These are phyloP conservation scores for Chalaropsis ovoidea DNA, from an alignment of 2,329 filamentous ascomycete species.

Conservation along the genomic window DNA sequence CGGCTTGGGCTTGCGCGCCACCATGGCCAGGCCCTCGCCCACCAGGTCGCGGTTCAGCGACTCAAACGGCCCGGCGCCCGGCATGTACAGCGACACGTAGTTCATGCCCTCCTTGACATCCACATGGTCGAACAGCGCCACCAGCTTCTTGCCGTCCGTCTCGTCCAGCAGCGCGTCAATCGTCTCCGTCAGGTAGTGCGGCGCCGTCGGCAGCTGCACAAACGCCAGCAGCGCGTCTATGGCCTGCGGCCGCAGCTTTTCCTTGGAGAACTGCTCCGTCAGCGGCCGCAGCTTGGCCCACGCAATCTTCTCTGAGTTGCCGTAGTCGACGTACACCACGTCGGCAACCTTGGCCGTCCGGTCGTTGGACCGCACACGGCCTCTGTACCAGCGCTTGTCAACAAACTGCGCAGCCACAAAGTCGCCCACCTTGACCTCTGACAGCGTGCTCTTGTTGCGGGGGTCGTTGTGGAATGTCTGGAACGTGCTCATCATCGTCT, in stretches of 20 bases:
- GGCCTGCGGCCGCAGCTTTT: constrained; percentile 80
- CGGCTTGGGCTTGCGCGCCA: constrained; percentile 78
- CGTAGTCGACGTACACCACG: constrained; percentile 91
- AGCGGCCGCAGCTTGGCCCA: constrained; percentile 80
- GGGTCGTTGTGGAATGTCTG: constrained; percentile 73
- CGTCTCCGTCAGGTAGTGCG: constrained; percentile 76
- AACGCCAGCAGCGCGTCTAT: constrained; percentile 79
- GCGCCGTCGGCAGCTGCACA: constrained; percentile 71
- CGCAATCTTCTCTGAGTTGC: constrained; percentile 79
- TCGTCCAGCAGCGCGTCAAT: constrained; percentile 64
- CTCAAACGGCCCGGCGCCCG: constrained; percentile 56
- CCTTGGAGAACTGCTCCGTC: constrained; percentile 62
- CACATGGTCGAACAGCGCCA: constrained; percentile 82
- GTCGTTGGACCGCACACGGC: constrained; percentile 82
- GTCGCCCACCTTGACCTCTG: constrained; percentile 80
- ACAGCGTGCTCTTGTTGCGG: constrained; percentile 60
- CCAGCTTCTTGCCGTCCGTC: constrained; percentile 65
- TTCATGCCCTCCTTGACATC: constrained; percentile 68
- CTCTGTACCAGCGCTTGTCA: constrained; percentile 91
- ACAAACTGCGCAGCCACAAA: constrained; percentile 85
- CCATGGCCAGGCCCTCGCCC: constrained; percentile 75
- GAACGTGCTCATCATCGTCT: constrained; percentile 83
- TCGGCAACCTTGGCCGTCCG: constrained; percentile 80
- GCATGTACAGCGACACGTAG: constrained; percentile 82
- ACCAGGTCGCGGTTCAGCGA: constrained; percentile 87